phyloP scores from a whole-genome alignment of 176 grass and related monocot species.

The Phoenix dactylifera region DNA sequence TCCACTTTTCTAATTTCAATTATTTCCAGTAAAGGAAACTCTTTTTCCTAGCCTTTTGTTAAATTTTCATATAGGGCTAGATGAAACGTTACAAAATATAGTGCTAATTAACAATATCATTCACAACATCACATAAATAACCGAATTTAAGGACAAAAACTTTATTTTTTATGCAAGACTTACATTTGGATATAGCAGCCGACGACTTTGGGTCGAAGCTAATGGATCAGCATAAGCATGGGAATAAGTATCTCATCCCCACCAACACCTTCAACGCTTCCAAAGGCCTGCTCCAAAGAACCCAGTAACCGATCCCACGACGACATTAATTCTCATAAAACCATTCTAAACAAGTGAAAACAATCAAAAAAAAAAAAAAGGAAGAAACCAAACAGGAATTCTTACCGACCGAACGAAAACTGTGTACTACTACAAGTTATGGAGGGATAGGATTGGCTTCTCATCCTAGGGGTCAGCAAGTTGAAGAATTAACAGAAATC shows the following conservation, averaged over 20 bases:
- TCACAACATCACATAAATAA: no score
- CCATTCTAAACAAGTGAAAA: background rate
- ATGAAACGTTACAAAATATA: no score
- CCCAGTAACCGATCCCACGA: background rate
- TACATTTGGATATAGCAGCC: constrained; percentile 5
- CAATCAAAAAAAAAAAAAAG: background rate
- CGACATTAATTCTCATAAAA: background rate
- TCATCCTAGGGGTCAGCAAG: no score
- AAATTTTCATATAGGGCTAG: no score
- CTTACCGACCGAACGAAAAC: constrained; percentile 8
- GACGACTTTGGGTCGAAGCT: constrained; percentile 8
- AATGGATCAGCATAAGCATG: constrained; percentile 3
- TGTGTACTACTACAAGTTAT: no score
- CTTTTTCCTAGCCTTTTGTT: no score
- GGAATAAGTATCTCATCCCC: constrained; percentile 3
- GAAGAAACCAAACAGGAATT: background rate
- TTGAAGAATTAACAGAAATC: no score
- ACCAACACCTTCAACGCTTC: constrained; percentile 8
- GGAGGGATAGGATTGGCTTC: no score
- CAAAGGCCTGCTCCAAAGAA: background rate
- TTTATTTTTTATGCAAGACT: background rate
- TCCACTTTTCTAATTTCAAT: no score
- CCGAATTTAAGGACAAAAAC: no score
- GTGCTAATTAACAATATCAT: no score
- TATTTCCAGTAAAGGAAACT: no score